Evolutionary conservation across 345 rosid genomes (phyloP).

Genomic region (Brassica carinata): DNA sequence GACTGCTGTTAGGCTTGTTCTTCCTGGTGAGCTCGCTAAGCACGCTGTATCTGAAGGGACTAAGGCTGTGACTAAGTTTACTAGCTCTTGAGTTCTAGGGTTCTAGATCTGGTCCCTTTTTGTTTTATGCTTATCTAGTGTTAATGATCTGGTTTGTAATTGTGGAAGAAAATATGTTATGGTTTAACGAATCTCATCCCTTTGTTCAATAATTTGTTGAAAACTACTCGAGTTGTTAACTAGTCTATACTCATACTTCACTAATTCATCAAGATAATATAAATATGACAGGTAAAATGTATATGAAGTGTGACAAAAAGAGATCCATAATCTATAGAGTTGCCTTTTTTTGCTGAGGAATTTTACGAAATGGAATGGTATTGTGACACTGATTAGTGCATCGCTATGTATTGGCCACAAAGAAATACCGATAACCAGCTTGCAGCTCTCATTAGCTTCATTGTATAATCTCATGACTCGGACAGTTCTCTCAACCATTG

Average conservation of each 20-base stretch:
- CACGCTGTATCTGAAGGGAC: conserved; percentile 86
- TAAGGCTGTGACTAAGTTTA: conserved; percentile 77
- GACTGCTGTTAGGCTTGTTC: conserved; percentile 72
- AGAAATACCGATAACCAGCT: no score
- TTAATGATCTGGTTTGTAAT: conserved; percentile 2
- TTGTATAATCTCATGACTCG: no score
- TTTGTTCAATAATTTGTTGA: neutral
- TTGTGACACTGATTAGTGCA: no score
- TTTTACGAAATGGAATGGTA: no score
- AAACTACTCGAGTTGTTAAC: neutral
- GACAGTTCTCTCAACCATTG: neutral
- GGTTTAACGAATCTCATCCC: neutral
- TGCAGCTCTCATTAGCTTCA: no score
- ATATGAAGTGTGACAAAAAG: neutral
- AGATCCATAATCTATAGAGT: no score
- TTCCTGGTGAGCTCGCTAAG: conserved; percentile 76
- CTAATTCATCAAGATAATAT: neutral
- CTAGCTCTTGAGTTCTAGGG: conserved; percentile 49
- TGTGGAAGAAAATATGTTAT: neutral
- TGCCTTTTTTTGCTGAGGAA: no score
- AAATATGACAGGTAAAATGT: neutral
- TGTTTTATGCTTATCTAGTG: neutral
- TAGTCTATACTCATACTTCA: neutral
- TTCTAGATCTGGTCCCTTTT: neutral
- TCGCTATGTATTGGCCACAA: no score